These are phyloP conservation scores for Debaryomycetaceae sp. DNA, from an alignment of 1,139 yeast genomes.

Conservation along the genomic window DNA sequence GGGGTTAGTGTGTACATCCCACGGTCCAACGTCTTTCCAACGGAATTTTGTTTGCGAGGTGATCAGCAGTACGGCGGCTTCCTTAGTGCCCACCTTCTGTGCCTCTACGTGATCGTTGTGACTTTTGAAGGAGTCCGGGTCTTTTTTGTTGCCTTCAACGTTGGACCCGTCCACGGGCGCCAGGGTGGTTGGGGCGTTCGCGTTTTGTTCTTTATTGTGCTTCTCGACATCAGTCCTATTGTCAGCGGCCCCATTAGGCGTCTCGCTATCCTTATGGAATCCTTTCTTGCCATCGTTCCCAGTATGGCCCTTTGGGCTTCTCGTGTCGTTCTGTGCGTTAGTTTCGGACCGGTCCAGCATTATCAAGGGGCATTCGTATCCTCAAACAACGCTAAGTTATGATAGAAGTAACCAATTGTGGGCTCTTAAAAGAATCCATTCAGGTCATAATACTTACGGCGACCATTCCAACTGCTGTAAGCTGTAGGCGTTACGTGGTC, in stretches of 20 bases:
- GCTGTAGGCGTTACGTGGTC: too few species aligned
- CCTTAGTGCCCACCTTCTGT: neutral
- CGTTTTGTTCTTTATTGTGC: slow-evolving; percentile 21
- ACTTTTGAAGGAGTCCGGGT: slow-evolving; percentile 7
- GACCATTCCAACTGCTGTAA: too few species aligned
- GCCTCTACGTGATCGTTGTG: slow-evolving; percentile 8
- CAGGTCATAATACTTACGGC: too few species aligned
- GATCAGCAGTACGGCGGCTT: slow-evolving; percentile 17
- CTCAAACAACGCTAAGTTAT: too few species aligned
- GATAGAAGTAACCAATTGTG: too few species aligned
- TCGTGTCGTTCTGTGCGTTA: too few species aligned
- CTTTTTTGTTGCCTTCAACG: slow-evolving; percentile 10
- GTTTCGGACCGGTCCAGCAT: too few species aligned
- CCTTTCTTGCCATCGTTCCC: too few species aligned
- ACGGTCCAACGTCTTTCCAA: slow-evolving; percentile 41
- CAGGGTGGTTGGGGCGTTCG: slow-evolving; percentile 13
- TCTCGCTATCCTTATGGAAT: too few species aligned
- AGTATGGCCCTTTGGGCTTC: too few species aligned
- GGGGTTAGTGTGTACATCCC: slow-evolving; percentile 22
- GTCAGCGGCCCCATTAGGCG: slow-evolving; percentile 2
- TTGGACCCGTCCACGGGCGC: slow-evolving; percentile 25
- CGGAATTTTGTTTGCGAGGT: slow-evolving; percentile 33
- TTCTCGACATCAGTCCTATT: slow-evolving; percentile 31
- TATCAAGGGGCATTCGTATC: too few species aligned
- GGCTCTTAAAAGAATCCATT: too few species aligned